Evolutionary conservation across 192 early-diverging fungal genomes (phyloP), one percentile per base, ranked within the genome.

Genomic region (Coemansia sp.): DNA sequence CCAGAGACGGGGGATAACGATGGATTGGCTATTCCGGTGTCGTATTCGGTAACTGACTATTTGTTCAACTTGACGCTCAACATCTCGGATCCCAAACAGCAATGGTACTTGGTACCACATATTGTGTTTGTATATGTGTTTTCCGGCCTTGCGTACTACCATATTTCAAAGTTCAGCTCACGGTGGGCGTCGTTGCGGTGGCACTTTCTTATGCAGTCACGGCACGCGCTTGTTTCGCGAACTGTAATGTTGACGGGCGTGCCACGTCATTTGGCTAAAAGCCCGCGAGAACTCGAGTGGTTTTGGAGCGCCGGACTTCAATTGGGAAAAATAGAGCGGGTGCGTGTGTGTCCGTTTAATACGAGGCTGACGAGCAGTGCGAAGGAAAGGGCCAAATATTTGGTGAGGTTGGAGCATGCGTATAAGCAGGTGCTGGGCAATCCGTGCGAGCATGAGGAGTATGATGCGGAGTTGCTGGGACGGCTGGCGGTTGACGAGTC

Each of bases 241-340:
- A 88, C 88, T 9, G 83, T 92, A 12, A 85, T 92, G 83, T 79
- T 92, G 5, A 85, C 86, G 0, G 86, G 85, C 3, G 76, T 92
- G 25, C 90, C 90, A 4, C 55, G 83, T 0, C 76, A 79, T 26
- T 38, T 79, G 64, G 76, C 76, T 4, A 55, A 58, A 19, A 69
- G 74, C n/a, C 68, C 89, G 19, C 85, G 88, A 37, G 69, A 68
- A 12, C 75, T 92, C 47, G 84, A 87, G 48, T 84, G 86, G 48
- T 92, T 86, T 72, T 92, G 87, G 64, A 84, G 87, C 17, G 64
- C 68, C 36, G 78, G 72, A 0, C 23, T 91, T 8, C 80, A 81
- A 19, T 69, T 86, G 25, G 91, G 91, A 19, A 61, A 59, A 2
- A 87, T 93, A 8, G 87, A 93, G 60, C 80, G 68, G 23, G 89